Percentiles rank a stretch among this genome's conserved stretches.
Evolutionary conservation across 805 yeast species (phyloP).

Genomic region (Jamesozyma hellenica): DNA sequence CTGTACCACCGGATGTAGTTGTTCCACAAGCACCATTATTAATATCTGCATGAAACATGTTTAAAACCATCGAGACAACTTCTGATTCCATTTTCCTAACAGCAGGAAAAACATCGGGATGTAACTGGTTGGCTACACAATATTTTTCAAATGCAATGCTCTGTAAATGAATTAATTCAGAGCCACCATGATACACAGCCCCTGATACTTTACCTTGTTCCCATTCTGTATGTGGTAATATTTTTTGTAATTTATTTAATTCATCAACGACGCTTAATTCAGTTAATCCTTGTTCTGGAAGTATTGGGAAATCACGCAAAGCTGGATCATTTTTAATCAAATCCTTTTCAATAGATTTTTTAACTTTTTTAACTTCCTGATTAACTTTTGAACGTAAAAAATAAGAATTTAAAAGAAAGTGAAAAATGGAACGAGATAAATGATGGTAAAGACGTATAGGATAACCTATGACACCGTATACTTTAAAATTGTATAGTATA

Average conservation of each 20-base stretch:
- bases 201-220: slow-evolving; percentile 80
- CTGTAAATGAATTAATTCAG: slow-evolving; percentile 64
- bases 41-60: slow-evolving; percentile 70
- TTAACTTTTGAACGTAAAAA: slow-evolving; percentile 47
- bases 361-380: slow-evolving; percentile 42
- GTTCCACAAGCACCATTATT: slow-evolving; percentile 59
- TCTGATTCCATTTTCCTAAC: slow-evolving; percentile 94
- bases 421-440: slow-evolving; percentile 23
- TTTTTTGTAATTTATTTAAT: slow-evolving; percentile 37
- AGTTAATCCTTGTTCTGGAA: slow-evolving; percentile 56
- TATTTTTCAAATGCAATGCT: slow-evolving; percentile 63
- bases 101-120: slow-evolving; percentile 95
- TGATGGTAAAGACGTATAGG: slow-evolving; percentile 10
- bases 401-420: slow-evolving; percentile 38
- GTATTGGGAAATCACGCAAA: slow-evolving; percentile 33
- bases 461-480: slow-evolving; percentile 35
- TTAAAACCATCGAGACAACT: slow-evolving; percentile 82
- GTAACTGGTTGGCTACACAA: slow-evolving; percentile 87
- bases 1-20: slow-evolving; percentile 92
- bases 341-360: slow-evolving; percentile 42
- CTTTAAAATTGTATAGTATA: slow-evolving; percentile 18
- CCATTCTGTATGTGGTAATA: slow-evolving; percentile 67
- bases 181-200: slow-evolving; percentile 94
- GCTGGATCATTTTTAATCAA: slow-evolving; percentile 46
- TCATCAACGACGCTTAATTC: slow-evolving; percentile 38